Evolutionary conservation across 2,329 filamentous ascomycete genomes (phyloP), one percentile per base, ranked within the genome.

Genomic region (Fusarium fujikuroi): DNA sequence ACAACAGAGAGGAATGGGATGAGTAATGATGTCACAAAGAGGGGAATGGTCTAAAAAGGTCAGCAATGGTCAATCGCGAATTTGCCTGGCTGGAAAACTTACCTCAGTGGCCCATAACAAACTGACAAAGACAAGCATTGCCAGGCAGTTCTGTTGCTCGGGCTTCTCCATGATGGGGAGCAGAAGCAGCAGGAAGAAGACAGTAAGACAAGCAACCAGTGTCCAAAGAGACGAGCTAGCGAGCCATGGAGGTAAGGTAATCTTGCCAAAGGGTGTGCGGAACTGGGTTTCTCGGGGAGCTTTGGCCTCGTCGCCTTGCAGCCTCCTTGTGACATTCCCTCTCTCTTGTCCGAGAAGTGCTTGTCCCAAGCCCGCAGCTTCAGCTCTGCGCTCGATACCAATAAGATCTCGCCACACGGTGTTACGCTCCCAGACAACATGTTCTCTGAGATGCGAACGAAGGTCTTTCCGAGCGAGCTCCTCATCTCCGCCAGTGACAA

Each of bases 331-430:
- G 12, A 88, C 86, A 34, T 89, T 89, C 75, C 93, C 91, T 23
- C 89, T 89, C 39, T 92, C 92, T 32, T 90, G 88, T 9, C 95
- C 95, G 5, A 98, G 89, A 61, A 98, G 87, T 2, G 94, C 93
- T 73, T 93, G 91, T 28, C 96, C 96, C 73, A 99, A 88, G 76
- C 95, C 96, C 14, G 95, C 95, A 14, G 96, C 97, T 83, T 98
- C 95, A 2, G 94, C 94, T 80, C 97, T 95, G 28, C 96, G 89
- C 84, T 99, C 97, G 76, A 99, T 95, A 60, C 95, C 96, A 80
- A 99, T 99, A 90, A 99, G 96, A 78, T 99, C 96, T 83, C 97
- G 88, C 96, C 96, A 99, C 23, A 99, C 96, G 0, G 96, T 99
- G 80, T 99, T 99, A 64, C 96, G 90, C 82, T 99, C 97, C 97